These are phyloP conservation scores for Bisporella sp. DNA, from an alignment of 2,329 filamentous ascomycete species.

Conservation along the genomic window DNA sequence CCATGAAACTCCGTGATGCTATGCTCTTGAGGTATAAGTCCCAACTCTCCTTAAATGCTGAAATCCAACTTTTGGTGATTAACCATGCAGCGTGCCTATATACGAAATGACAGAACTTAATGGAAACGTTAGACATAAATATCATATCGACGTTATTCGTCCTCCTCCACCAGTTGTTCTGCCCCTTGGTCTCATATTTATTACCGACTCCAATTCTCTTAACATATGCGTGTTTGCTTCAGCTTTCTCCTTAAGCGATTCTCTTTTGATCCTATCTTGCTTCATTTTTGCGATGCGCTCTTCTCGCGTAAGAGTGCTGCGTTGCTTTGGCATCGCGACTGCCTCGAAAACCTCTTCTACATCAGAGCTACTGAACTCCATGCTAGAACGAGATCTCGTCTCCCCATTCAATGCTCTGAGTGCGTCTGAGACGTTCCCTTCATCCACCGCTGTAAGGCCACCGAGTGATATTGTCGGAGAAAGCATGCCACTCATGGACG, in stretches of 20 bases:
- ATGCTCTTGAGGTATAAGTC: neutral
- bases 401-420: constrained; percentile 75
- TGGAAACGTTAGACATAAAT: constrained; percentile 20
- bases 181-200: constrained; percentile 47
- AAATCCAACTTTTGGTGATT: too few relatives aligned
- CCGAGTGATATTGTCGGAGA: constrained; percentile 59
- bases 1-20: neutral
- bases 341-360: constrained; percentile 86
- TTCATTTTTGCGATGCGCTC: constrained; percentile 83
- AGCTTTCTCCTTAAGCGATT: constrained; percentile 62
- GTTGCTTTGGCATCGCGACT: constrained; percentile 66
- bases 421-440: constrained; percentile 60
- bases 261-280: constrained; percentile 74
- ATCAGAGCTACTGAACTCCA: constrained; percentile 48
- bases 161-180: constrained; percentile 16
- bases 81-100: too few relatives aligned
- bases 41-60: too few relatives aligned
- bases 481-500: constrained; percentile 48
- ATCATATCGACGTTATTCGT: constrained; percentile 29
- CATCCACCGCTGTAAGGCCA: constrained; percentile 55
- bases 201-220: constrained; percentile 85
- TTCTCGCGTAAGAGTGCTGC: constrained; percentile 69
- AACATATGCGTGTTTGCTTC: constrained; percentile 88
- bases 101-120: constrained; percentile 1
- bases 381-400: constrained; percentile 40